Percentiles rank a stretch among this genome's conserved stretches.
phyloP scores from a whole-genome alignment of 257 asterid species.

The Striga asiatica region DNA sequence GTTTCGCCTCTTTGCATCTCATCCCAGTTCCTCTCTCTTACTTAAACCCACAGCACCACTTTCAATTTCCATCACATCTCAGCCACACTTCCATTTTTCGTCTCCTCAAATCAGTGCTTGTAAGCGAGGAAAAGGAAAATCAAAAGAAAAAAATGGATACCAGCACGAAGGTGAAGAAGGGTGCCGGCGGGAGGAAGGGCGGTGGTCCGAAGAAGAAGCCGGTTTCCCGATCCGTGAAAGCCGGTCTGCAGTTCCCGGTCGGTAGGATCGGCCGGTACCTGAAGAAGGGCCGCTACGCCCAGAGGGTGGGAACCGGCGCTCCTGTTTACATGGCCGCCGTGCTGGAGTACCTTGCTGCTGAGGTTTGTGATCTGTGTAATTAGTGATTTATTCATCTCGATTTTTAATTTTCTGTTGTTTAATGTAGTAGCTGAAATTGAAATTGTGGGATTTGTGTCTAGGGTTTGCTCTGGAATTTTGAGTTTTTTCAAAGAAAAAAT shows the following conservation, averaged over 20 bases:
- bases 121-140: not conserved
- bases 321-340: constrained; percentile 51
- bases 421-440: no score
- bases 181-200: constrained; percentile 42
- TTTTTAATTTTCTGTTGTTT: no score
- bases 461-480: not conserved
- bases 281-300: constrained; percentile 36
- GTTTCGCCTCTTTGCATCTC: constrained; percentile 1
- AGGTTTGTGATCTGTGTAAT: no score
- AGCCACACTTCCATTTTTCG: not conserved
- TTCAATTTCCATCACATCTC: not conserved
- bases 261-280: constrained; percentile 44
- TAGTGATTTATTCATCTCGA: no score
- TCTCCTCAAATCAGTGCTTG: not conserved
- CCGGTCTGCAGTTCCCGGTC: constrained; percentile 53
- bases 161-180: constrained; percentile 30
- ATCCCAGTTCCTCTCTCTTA: constrained; percentile 10
- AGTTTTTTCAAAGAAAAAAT: not conserved
- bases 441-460: no score
- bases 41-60: constrained; percentile 14
- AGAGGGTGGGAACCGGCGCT: constrained; percentile 40
- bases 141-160: constrained; percentile 17
- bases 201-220: constrained; percentile 50
- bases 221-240: constrained; percentile 37
- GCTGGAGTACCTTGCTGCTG: constrained; percentile 41